Conservation (phyloP, 78 protist genomes). For the Protostelium mycophagum region DNA sequence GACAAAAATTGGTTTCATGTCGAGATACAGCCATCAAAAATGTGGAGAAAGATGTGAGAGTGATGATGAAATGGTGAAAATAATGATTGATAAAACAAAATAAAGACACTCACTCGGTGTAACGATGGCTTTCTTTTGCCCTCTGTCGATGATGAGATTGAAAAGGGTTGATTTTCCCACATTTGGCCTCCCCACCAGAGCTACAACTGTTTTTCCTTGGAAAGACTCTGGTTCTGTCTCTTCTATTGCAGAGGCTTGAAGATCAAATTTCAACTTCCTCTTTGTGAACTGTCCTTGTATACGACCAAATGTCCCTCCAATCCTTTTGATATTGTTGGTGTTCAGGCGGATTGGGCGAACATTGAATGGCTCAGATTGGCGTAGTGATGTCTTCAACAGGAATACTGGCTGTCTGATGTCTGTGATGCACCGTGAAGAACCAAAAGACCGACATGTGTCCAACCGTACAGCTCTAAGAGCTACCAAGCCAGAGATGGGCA, state of each 20-base stretch:
- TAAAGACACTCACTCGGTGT: neutral
- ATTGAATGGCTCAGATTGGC: neutral
- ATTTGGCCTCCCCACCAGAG: constrained; percentile 70
- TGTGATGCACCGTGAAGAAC: no score
- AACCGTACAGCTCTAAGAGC: no score
- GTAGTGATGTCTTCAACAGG: neutral
- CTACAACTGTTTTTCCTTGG: constrained; percentile 46
- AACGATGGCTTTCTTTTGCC: neutral
- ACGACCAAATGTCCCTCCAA: neutral
- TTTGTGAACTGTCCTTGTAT: neutral
- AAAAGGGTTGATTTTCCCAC: constrained; percentile 73
- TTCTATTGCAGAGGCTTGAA: neutral
- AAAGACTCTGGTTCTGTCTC: neutral
- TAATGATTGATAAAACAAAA: neutral
- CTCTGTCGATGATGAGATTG: constrained; percentile 28
- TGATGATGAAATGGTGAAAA: neutral
- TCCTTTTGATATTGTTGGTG: neutral
- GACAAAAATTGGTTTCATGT: no score
- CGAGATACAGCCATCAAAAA: no score
- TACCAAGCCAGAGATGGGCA: no score
- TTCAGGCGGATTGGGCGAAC: neutral
- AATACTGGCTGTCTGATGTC: neutral
- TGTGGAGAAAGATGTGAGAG: neutral
- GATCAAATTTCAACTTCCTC: neutral
- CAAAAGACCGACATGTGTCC: no score